Percentiles rank a stretch among this genome's conserved stretches.
These are phyloP conservation scores for Sinapis alba DNA, from an alignment of 441 rosid species.

Conservation along the genomic window DNA sequence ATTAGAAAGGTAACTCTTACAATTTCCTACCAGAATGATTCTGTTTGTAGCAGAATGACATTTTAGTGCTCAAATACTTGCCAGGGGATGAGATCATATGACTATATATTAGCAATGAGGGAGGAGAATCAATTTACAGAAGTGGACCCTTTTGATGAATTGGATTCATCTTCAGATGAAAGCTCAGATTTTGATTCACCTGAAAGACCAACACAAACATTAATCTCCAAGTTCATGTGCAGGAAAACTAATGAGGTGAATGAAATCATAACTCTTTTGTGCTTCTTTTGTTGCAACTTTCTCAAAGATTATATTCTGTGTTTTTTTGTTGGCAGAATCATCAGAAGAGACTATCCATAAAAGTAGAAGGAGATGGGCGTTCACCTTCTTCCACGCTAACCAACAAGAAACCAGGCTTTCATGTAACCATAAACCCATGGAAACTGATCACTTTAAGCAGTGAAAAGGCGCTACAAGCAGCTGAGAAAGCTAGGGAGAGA, in stretches of 20 bases:
- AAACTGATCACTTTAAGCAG: constrained; percentile 1
- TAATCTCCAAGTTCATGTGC: constrained; percentile 71
- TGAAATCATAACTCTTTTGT: not conserved
- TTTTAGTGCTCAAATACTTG: not conserved
- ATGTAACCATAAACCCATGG: constrained; percentile 6
- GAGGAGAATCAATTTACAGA: constrained; percentile 75
- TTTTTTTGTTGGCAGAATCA: not conserved
- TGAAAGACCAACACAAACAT: constrained; percentile 59
- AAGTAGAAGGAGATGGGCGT: constrained; percentile 1
- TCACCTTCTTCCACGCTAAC: not conserved
- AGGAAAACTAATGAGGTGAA: constrained; percentile 65
- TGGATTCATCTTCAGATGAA: constrained; percentile 85
- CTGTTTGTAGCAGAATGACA: not conserved
- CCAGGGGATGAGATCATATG: constrained; percentile 98
- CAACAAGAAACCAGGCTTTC: not conserved
- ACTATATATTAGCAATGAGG: constrained; percentile 93
- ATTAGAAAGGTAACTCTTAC: constrained; percentile 71
- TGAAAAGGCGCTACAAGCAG: constrained; percentile 3
- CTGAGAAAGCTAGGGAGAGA: constrained; percentile 5
- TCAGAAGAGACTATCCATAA: not conserved
- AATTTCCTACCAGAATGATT: not conserved
- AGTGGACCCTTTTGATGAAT: constrained; percentile 67
- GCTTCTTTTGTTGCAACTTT: not conserved
- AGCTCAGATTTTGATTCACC: constrained; percentile 81
- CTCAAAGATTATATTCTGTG: not conserved